Evolutionary conservation across 2,329 filamentous ascomycete genomes (phyloP).

Genomic region (Fusarium paranaense): DNA sequence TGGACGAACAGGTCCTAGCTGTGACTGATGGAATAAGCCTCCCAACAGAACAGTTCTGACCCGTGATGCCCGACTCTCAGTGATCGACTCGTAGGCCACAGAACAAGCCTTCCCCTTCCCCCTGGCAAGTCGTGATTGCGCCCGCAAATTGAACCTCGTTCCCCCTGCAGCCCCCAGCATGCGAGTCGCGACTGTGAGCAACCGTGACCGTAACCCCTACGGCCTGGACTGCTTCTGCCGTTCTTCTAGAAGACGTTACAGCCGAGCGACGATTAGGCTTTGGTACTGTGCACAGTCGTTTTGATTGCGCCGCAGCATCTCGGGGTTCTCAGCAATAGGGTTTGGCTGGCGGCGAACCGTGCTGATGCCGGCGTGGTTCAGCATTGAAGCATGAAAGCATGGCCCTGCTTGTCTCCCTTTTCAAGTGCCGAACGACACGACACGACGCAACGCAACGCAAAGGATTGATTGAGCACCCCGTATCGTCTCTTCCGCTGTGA

Average conservation of each 20-base stretch:
- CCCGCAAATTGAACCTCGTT: conserved; percentile 37
- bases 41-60: not conserved
- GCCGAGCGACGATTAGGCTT: conserved; percentile 20
- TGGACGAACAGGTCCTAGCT: conserved; percentile 18
- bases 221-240: conserved; percentile 44
- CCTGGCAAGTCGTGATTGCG: conserved; percentile 29
- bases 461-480: not conserved
- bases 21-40: conserved; percentile 16
- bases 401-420: conserved; percentile 1
- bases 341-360: conserved; percentile 28
- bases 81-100: conserved; percentile 20
- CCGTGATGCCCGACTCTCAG: conserved; percentile 10
- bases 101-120: conserved; percentile 14
- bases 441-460: not conserved
- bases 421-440: conserved; percentile 5
- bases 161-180: conserved; percentile 29
- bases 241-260: conserved; percentile 47
- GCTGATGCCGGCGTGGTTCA: conserved; percentile 23
- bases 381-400: conserved; percentile 1
- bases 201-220: not conserved
- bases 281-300: conserved; percentile 15
- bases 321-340: conserved; percentile 25
- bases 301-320: not conserved
- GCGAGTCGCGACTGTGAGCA: not conserved
- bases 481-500: conserved; percentile 1